Base-by-base conservation (phyloP, 2,329 filamentous ascomycete genomes). In the Hypoxylon sp. region DNA sequence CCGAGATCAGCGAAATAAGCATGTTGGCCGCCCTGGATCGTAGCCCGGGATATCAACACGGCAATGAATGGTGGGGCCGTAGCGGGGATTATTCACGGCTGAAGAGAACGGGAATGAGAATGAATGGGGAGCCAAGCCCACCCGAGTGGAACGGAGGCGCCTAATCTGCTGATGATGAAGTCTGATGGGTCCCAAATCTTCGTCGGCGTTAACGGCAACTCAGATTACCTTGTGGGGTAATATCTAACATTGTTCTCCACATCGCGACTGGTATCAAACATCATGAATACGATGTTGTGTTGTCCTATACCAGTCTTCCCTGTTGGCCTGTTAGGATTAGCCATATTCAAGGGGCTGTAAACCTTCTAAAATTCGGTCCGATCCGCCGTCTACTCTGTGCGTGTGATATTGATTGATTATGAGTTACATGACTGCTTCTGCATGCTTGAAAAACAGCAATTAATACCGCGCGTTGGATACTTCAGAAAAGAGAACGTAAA, bases 61-160 rank as follows among this genome's bases (percentile, higher is more conserved):
- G 74, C 71, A 76, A 72, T 74, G 53, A 72, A 67, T 42, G 51
- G 74, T 68, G 74, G 75, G 74, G 74, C 71, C 73, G 71, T 56
- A 42, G 66, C 68, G 70, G 73, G 74, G 69, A 63, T 29, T 48
- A 56, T 48, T 73, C 72, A 73, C 75, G 75, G 75, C 74, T 76
- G 71, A 69, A 64, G 39, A 76, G 71, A 48, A 76, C 77, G 73
- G 79, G 74, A 73, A 79, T 72, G 29, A 73, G 70, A 39, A 70
- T 67, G 21, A 57, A 55, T 52, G 48, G 56, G 29, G 21, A 46
- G 48, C 53, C 29, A 68, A 56, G 57, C 32, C 32, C 37, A 37
- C 54, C 54, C 54, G 55, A 54, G 63, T 63, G 47, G 58, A 61
- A 67, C 55, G 62, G 54, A 62, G 57, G 51, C 51, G 47, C 29